Percentiles rank a stretch among this genome's conserved stretches.
These are phyloP conservation scores for Parachaetomium inaequale DNA, from an alignment of 495 filamentous ascomycete species.

Conservation along the genomic window DNA sequence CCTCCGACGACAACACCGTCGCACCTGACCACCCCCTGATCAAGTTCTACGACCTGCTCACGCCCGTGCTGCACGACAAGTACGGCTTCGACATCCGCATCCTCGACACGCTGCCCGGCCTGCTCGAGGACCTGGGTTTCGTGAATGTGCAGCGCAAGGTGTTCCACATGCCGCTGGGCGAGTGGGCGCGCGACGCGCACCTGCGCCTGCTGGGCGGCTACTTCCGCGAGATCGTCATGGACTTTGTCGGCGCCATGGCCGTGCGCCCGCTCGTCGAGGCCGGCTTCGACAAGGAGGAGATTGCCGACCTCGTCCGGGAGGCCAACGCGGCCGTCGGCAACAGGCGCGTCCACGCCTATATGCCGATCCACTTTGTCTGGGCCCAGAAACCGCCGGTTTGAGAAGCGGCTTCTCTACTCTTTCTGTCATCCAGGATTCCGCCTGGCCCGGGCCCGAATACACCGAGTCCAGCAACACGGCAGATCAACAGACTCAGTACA, in stretches of 20 bases:
- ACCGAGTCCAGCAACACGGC: too few species aligned
- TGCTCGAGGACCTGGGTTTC: conserved; percentile 48
- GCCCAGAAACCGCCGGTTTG: conserved; percentile 40
- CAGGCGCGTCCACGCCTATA: conserved; percentile 37
- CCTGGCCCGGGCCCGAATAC: too few species aligned
- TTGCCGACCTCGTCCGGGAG: conserved; percentile 31
- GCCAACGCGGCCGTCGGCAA: conserved; percentile 33
- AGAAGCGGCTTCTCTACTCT: too few species aligned
- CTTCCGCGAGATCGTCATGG: conserved; percentile 48
- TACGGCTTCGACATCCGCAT: conserved; percentile 45
- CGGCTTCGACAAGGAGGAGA: conserved; percentile 40
- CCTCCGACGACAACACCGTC: conserved; percentile 52
- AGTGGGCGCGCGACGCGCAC: conserved; percentile 56
- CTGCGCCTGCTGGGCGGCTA: conserved; percentile 56
- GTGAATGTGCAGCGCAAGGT: conserved; percentile 48
- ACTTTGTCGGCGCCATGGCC: conserved; percentile 53
- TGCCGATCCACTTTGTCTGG: conserved; percentile 44
- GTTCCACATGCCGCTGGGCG: conserved; percentile 58
- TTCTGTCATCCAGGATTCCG: too few species aligned
- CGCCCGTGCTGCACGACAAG: conserved; percentile 29
- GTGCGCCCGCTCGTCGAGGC: conserved; percentile 52
- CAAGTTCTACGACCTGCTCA: conserved; percentile 37
- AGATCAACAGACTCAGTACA: too few species aligned
- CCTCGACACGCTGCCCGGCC: conserved; percentile 36
- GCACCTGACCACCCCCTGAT: conserved; percentile 43